Conservation (phyloP, 768 basidiomycete genomes). For the Calocera cornea region DNA sequence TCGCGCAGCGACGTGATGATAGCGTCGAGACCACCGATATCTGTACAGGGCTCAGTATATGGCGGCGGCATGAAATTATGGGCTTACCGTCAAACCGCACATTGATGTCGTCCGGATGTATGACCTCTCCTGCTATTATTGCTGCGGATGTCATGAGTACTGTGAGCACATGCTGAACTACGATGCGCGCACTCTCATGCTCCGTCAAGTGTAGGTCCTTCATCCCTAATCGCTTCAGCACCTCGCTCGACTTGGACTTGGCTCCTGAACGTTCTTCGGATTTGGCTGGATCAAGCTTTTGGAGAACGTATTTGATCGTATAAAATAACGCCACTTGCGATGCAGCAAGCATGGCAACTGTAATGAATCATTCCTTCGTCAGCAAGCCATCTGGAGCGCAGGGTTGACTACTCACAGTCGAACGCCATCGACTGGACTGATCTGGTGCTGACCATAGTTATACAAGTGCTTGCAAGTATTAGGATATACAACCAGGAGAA, state of each 20-base stretch:
- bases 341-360: background rate
- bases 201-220: constrained; percentile 67
- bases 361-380: background rate
- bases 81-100: constrained; percentile 56
- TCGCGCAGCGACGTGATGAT: constrained; percentile 85
- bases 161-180: background rate
- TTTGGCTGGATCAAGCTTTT: background rate
- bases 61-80: background rate
- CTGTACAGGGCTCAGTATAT: constrained; percentile 25
- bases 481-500: too few species aligned
- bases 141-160: constrained; percentile 33
- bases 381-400: background rate
- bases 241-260: constrained; percentile 45
- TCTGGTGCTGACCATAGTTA: background rate
- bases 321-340: background rate
- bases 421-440: background rate
- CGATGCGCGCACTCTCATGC: constrained; percentile 55
- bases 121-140: constrained; percentile 81
- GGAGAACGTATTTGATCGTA: background rate
- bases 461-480: background rate
- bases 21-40: constrained; percentile 85
- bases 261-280: background rate
- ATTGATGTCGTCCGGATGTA: constrained; percentile 79
- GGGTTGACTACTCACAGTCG: background rate
- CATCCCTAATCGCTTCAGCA: constrained; percentile 57